Conservation (phyloP, 768 basidiomycete species). For the Suillus occidentalis region DNA sequence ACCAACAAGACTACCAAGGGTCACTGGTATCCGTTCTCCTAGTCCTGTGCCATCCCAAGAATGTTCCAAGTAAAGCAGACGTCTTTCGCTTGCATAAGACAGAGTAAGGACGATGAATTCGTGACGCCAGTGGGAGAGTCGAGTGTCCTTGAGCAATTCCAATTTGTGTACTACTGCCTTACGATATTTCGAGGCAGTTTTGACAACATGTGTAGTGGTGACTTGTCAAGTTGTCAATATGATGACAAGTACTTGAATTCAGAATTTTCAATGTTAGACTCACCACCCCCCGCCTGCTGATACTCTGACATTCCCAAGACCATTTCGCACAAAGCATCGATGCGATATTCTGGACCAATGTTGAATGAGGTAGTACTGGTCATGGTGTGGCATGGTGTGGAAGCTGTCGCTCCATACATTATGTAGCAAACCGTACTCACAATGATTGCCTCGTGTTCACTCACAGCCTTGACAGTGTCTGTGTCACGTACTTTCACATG, state of each 20-base stretch:
- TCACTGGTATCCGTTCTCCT: not conserved
- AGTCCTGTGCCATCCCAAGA: not conserved
- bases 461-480: not conserved
- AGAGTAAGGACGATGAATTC: constrained; percentile 1
- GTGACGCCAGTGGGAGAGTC: constrained; percentile 1
- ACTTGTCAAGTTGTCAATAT: not conserved
- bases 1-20: not conserved
- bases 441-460: not conserved
- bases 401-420: too few relatives aligned
- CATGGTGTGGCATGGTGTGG: not conserved
- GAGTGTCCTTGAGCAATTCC: not conserved
- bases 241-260: not conserved
- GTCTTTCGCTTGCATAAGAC: not conserved
- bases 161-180: not conserved
- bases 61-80: constrained; percentile 1
- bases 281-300: not conserved
- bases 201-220: not conserved
- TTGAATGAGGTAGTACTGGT: not conserved
- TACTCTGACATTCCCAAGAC: not conserved
- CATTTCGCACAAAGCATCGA: not conserved
- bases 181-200: not conserved
- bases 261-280: not conserved
- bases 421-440: not conserved
- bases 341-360: not conserved
- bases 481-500: not conserved